Evolutionary conservation across 208 protist species (phyloP).

Genomic region (Herpetomonas tarakana): DNA sequence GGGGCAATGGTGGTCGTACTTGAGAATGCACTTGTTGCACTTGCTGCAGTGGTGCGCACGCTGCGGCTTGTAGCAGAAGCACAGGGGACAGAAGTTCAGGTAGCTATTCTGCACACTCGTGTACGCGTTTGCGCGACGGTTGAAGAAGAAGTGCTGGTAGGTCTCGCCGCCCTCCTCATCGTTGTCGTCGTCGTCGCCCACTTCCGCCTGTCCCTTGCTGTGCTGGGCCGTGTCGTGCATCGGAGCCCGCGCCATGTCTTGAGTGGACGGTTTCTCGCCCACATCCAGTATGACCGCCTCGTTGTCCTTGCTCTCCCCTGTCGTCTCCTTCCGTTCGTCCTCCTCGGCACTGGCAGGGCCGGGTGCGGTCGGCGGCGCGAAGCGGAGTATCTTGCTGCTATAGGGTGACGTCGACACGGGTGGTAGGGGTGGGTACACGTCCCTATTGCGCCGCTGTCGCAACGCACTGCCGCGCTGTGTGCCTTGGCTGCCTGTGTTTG

Average conservation of each 20-base stretch:
- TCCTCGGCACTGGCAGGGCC: background rate
- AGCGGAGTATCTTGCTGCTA: constrained; percentile 4
- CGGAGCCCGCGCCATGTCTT: too few relatives aligned
- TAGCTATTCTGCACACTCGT: constrained; percentile 57
- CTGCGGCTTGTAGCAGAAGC: constrained; percentile 82
- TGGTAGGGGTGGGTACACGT: constrained; percentile 15
- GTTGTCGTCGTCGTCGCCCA: background rate
- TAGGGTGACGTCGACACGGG: background rate
- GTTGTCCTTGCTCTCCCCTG: background rate
- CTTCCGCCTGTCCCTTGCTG: background rate
- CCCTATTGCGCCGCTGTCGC: background rate
- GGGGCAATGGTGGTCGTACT: constrained; percentile 94
- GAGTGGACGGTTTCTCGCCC: background rate
- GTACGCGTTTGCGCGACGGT: constrained; percentile 50
- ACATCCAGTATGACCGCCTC: background rate
- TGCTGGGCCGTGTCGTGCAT: background rate
- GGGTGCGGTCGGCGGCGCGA: background rate
- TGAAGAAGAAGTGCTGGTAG: constrained; percentile 58
- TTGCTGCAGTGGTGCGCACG: constrained; percentile 87
- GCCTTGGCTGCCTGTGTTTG: background rate
- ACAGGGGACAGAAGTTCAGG: constrained; percentile 78
- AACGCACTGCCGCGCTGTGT: background rate
- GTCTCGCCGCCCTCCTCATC: background rate
- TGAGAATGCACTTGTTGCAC: constrained; percentile 85
- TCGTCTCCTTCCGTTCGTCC: background rate